Percentiles rank a stretch among this genome's conserved stretches.
Conservation (phyloP, 1,139 yeast genomes). For the Sugiyamaella grinbergsii region DNA sequence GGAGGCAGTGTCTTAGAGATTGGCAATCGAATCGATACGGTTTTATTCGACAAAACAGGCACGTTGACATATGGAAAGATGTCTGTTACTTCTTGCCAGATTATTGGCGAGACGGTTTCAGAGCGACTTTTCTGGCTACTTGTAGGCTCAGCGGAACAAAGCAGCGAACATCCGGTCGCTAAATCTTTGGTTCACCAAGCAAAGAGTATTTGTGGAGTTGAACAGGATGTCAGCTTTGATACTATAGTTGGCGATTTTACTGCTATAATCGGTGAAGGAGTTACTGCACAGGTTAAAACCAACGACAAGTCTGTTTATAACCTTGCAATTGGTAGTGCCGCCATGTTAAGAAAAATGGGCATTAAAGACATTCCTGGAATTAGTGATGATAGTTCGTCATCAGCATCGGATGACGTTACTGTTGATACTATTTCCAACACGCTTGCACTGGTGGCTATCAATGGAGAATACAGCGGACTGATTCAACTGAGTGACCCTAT, state of each 20-base stretch:
- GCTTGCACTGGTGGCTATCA: constrained; percentile 50
- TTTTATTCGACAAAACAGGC: constrained; percentile 94
- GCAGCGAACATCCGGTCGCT: constrained; percentile 90
- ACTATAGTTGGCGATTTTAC: constrained; percentile 49
- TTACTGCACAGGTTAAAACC: constrained; percentile 51
- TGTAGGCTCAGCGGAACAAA: constrained; percentile 63
- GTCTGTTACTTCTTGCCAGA: constrained; percentile 50
- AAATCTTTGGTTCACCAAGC: constrained; percentile 57
- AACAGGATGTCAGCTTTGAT: constrained; percentile 42
- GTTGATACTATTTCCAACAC: constrained; percentile 32
- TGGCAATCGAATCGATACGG: constrained; percentile 63
- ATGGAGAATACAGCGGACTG: constrained; percentile 62
- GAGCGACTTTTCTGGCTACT: constrained; percentile 51
- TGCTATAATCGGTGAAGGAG: constrained; percentile 71
- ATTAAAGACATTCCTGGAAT: constrained; percentile 31
- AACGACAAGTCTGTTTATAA: constrained; percentile 34
- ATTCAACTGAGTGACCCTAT: constrained; percentile 70
- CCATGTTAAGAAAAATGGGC: constrained; percentile 45
- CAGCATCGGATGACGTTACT: constrained; percentile 3
- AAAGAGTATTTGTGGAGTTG: constrained; percentile 27
- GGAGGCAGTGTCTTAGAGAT: constrained; percentile 89
- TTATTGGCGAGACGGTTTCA: constrained; percentile 22
- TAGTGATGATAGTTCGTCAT: constrained; percentile 23
- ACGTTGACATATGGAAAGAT: constrained; percentile 87
- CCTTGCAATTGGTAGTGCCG: constrained; percentile 61